These are phyloP conservation scores for Tephrocybe rancida DNA, from an alignment of 768 basidiomycete species.

Conservation along the genomic window DNA sequence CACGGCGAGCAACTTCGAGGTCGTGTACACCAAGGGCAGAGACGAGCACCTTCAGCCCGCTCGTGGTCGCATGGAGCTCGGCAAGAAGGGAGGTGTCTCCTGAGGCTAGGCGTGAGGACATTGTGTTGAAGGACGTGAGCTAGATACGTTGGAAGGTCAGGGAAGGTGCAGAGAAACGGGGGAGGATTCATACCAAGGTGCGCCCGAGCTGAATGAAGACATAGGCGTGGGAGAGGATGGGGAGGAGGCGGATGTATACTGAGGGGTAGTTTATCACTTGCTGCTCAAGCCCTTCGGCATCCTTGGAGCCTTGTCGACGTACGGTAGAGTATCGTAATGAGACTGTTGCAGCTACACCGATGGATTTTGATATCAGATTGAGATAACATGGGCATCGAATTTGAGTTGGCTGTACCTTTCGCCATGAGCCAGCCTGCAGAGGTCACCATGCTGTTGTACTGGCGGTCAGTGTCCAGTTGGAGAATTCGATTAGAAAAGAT, in stretches of 20 bases:
- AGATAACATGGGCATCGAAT: no score
- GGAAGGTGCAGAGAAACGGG: neutral
- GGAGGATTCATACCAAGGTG: conserved; percentile 45
- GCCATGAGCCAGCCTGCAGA: conserved; percentile 64
- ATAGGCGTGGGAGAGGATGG: conserved; percentile 68
- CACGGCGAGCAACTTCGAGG: conserved; percentile 65
- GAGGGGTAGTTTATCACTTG: conserved; percentile 77
- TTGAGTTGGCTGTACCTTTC: conserved; percentile 49
- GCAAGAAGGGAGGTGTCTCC: conserved; percentile 67
- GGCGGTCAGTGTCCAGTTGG: neutral
- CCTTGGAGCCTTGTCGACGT: conserved; percentile 64
- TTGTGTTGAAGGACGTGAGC: conserved; percentile 51
- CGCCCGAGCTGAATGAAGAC: conserved; percentile 68
- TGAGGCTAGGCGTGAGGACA: conserved; percentile 48
- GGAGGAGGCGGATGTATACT: conserved; percentile 71
- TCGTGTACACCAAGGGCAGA: conserved; percentile 55
- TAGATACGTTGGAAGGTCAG: conserved; percentile 21
- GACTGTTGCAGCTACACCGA: conserved; percentile 54
- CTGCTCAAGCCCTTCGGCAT: conserved; percentile 55
- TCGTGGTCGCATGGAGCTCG: conserved; percentile 72
- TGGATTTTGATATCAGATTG: no score
- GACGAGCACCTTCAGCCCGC: conserved; percentile 67
- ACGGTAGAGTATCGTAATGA: conserved; percentile 75
- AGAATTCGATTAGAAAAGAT: neutral
- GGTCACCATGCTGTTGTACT: conserved; percentile 59